These are phyloP conservation scores for Dictyophora rubrovolvata DNA, from an alignment of 768 basidiomycete genomes.

Conservation along the genomic window DNA sequence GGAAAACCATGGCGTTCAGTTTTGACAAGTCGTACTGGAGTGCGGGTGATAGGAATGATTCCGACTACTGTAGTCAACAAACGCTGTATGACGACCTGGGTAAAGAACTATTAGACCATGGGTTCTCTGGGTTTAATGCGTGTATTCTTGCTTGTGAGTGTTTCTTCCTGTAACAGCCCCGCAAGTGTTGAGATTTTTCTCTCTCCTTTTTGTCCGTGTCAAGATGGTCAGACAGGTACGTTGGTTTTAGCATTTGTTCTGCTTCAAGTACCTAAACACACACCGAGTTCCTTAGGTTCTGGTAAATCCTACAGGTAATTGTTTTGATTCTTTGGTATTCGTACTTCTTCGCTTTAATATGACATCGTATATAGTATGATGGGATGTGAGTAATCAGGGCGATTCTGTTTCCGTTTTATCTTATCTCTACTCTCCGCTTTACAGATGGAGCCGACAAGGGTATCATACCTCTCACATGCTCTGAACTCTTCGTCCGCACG, in stretches of 20 bases:
- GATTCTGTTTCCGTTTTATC: background rate
- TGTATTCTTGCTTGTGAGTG: conserved; percentile 97
- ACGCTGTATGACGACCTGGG: conserved; percentile 92
- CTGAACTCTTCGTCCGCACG: conserved; percentile 83
- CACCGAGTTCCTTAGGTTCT: conserved; percentile 45
- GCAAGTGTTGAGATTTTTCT: conserved; percentile 2
- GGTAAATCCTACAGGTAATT: conserved; percentile 86
- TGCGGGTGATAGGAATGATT: conserved; percentile 81
- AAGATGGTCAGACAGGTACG: conserved; percentile 82
- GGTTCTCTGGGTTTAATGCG: conserved; percentile 94
- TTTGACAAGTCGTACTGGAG: conserved; percentile 99
- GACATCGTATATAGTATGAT: conserved; percentile 58
- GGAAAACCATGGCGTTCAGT: conserved; percentile 81
- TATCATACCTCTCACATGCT: conserved; percentile 93
- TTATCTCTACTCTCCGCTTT: background rate
- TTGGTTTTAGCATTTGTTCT: background rate
- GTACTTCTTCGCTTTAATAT: background rate
- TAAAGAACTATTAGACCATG: conserved; percentile 88
- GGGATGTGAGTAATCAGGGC: conserved; percentile 59
- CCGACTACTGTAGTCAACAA: conserved; percentile 86
- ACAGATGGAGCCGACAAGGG: conserved; percentile 92
- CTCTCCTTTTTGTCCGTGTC: background rate
- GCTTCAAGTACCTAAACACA: background rate
- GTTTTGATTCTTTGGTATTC: background rate
- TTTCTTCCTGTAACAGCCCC: background rate